Base-by-base conservation (phyloP, 495 filamentous ascomycete genomes). In the Cladorrhinum samala region DNA sequence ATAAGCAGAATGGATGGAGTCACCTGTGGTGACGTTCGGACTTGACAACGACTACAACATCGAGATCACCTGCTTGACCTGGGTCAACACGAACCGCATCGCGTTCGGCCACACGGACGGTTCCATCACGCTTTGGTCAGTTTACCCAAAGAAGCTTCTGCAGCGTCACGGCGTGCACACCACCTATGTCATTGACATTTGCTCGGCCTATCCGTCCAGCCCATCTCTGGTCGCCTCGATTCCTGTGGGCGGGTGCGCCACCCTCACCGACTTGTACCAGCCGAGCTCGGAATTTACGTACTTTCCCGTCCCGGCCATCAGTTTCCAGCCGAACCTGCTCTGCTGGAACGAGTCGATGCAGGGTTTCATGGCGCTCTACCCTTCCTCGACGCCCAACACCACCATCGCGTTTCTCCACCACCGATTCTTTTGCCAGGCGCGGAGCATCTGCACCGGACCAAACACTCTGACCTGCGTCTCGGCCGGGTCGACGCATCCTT, bases 11-110 rank as follows among this genome's bases (percentile, higher is more conserved):
- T 66, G 67, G 58, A 54, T 76, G 2, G 56, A 72, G 16, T 45
- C 62, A 5, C 67, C 74, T n/a, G 59, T 73, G 46, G 66, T 54
- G 0, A 63, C 68, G 14, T 70, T 80, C 21, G 64, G 66, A 21
- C 64, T 70, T 21, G 55, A 58, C 0, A 64, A 60, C 19, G 75
- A 77, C 53, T 62, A 73, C 60, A 67, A 66, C 39, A 55, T 76
- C 46, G 61, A 65, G 18, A 70, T 71, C n/a, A 75, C 72, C 25
- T 72, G 69, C 59, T 67, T 78, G 24, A 66, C 72, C 13, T 78
- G 75, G 75, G 58, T 73, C 3, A 75, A 72, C 50, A 67, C 64
- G 49, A 78, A 78, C 57, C 72, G 74, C 13, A 53, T 78, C 40
- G 68, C 60, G 17, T 62, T 76, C 44, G 75, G 68, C 48, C 70